These are phyloP conservation scores for Colletotrichum plurivorum DNA, from an alignment of 2,329 filamentous ascomycete species.

Conservation along the genomic window DNA sequence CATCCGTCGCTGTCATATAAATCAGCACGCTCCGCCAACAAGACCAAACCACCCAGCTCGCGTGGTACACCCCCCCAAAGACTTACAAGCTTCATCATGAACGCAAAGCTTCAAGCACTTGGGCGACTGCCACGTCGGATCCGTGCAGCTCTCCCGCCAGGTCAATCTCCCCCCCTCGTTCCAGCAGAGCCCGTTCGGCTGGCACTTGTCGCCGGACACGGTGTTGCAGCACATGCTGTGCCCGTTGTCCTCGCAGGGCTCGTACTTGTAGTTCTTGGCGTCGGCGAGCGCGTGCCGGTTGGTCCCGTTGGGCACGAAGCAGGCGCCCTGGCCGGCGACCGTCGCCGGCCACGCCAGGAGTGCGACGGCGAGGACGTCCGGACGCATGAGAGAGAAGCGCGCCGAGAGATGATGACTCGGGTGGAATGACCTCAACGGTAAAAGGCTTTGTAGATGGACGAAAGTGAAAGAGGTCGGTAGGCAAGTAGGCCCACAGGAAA, in stretches of 20 bases:
- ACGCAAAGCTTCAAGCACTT: constrained; percentile 43
- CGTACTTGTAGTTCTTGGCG: constrained; percentile 5
- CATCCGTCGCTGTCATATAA: not conserved
- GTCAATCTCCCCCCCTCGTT: constrained; percentile 33
- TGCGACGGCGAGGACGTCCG: not conserved
- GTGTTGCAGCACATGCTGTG: constrained; percentile 33
- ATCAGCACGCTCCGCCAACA: not conserved
- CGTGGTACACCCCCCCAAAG: too few species aligned
- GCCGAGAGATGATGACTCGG: not conserved
- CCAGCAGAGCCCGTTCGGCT: constrained; percentile 11
- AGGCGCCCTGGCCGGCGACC: not conserved
- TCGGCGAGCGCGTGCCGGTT: constrained; percentile 11
- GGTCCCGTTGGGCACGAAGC: constrained; percentile 25
- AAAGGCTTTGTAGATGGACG: too few species aligned
- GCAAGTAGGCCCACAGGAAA: too few species aligned
- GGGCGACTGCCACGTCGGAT: constrained; percentile 43
- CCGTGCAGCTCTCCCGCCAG: constrained; percentile 34
- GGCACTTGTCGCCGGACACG: constrained; percentile 3
- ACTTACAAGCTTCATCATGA: not conserved
- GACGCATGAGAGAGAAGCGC: not conserved
- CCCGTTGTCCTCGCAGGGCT: constrained; percentile 10
- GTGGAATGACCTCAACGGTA: not conserved
- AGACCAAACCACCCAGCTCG: too few species aligned
- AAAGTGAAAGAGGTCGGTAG: too few species aligned
- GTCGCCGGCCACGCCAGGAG: not conserved